These are phyloP conservation scores for Eucalyptus tenuipes DNA, from an alignment of 345 rosid genomes.

Conservation along the genomic window DNA sequence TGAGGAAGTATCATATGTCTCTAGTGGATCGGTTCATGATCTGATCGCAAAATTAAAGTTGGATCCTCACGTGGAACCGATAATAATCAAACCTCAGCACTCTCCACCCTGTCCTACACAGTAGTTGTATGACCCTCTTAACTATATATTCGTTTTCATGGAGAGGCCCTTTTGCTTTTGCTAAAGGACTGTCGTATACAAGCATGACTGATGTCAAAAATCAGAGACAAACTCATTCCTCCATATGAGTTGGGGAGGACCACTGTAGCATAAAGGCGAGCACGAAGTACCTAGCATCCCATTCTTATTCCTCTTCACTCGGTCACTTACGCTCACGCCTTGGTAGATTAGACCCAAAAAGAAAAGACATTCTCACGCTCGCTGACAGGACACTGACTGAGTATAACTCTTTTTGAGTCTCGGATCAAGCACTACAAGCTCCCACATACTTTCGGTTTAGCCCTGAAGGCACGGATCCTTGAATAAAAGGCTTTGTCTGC, in stretches of 20 bases:
- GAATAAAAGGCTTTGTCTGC: background rate
- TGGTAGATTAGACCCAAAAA: background rate
- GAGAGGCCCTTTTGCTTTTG: background rate
- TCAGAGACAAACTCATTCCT: background rate
- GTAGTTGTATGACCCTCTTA: background rate
- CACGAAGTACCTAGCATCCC: background rate
- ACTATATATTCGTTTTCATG: background rate
- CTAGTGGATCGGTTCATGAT: background rate
- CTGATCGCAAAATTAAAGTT: background rate
- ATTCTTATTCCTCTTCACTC: background rate
- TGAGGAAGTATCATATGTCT: background rate
- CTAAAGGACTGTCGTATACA: background rate
- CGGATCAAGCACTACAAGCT: constrained; percentile 15
- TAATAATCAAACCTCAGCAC: background rate
- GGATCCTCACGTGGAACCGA: background rate
- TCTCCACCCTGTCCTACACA: background rate
- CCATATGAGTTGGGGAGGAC: background rate
- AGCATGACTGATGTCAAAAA: background rate
- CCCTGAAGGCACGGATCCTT: background rate
- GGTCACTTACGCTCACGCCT: background rate
- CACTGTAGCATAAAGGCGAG: background rate
- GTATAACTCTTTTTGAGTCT: background rate
- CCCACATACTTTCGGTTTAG: background rate
- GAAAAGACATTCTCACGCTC: constrained; percentile 25
- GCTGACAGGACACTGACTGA: constrained; percentile 7